These are phyloP conservation scores for Leccinum griseonigrum DNA, from an alignment of 1,284 basidiomycete species.

Conservation along the genomic window DNA sequence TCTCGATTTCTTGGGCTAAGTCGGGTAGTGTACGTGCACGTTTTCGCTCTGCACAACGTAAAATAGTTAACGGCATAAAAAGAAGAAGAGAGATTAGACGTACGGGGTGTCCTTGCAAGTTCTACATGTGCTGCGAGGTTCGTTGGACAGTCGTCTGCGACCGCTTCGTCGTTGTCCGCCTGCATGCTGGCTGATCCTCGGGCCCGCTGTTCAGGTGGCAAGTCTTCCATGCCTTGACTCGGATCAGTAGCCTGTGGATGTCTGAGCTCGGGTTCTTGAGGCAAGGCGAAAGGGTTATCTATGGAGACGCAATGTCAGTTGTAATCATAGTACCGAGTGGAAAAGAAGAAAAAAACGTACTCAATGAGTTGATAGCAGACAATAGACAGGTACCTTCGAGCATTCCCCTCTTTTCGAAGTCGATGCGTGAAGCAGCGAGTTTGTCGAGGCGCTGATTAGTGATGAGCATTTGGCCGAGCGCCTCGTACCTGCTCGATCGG, in stretches of 20 bases:
- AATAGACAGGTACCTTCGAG: constrained; percentile 5
- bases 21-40: not conserved
- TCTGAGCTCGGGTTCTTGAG: not conserved
- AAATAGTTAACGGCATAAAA: not conserved
- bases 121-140: not conserved
- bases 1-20: not conserved
- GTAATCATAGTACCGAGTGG: not conserved
- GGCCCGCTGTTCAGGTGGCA: too few relatives aligned
- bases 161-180: not conserved
- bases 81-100: not conserved
- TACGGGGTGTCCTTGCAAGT: not conserved
- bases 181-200: not conserved
- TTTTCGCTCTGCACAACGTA: not conserved
- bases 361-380: not conserved
- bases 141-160: not conserved
- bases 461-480: constrained; percentile 2
- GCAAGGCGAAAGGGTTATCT: not conserved
- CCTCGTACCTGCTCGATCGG: not conserved
- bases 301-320: not conserved
- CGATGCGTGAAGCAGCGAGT: not conserved
- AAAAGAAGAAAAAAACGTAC: not conserved
- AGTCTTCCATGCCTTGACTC: not conserved
- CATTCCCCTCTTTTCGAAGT: constrained; percentile 12
- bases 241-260: not conserved
- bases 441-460: constrained; percentile 12